phyloP scores from a whole-genome alignment of 495 filamentous ascomycete species.

The Penicillium antarcticum region DNA sequence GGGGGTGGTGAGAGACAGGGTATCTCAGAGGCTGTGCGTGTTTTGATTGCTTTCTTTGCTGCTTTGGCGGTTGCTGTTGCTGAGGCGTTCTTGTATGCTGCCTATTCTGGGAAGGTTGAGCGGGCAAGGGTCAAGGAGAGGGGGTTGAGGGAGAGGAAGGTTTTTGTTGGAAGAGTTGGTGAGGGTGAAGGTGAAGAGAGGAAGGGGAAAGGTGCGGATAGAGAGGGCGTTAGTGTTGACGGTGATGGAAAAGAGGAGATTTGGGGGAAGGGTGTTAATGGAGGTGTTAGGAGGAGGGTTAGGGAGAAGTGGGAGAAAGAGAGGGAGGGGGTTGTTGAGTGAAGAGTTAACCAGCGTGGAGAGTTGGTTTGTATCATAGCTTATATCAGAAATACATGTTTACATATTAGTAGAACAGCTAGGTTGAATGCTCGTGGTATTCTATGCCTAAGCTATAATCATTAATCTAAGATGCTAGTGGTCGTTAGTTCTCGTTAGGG shows the following conservation, averaged over 20 bases:
- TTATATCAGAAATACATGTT: too few species aligned
- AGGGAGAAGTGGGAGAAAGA: constrained; percentile 43
- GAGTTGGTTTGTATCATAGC: too few species aligned
- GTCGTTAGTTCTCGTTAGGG: constrained; percentile 30
- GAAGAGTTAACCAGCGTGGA: not conserved
- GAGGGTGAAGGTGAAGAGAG: too few species aligned
- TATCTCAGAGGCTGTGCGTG: constrained; percentile 33
- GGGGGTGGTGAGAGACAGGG: constrained; percentile 10
- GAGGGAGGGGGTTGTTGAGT: constrained; percentile 7
- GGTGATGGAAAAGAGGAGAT: constrained; percentile 37
- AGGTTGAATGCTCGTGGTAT: constrained; percentile 9
- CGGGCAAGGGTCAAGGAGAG: constrained; percentile 66
- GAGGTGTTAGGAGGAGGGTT: constrained; percentile 42
- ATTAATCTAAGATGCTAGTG: constrained; percentile 31
- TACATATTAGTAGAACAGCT: not conserved
- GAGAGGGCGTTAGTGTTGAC: constrained; percentile 1
- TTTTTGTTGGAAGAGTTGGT: constrained; percentile 55
- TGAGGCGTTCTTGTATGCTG: constrained; percentile 83
- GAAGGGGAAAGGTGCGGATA: not conserved
- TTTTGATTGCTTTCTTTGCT: constrained; percentile 38
- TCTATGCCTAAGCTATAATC: constrained; percentile 27
- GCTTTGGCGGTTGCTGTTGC: constrained; percentile 69
- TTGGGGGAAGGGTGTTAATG: constrained; percentile 47
- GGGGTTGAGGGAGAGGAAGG: constrained; percentile 65
- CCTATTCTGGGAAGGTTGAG: constrained; percentile 75